Evolutionary conservation across 257 asterid species (phyloP).

Genomic region (Penstemon eatonii): DNA sequence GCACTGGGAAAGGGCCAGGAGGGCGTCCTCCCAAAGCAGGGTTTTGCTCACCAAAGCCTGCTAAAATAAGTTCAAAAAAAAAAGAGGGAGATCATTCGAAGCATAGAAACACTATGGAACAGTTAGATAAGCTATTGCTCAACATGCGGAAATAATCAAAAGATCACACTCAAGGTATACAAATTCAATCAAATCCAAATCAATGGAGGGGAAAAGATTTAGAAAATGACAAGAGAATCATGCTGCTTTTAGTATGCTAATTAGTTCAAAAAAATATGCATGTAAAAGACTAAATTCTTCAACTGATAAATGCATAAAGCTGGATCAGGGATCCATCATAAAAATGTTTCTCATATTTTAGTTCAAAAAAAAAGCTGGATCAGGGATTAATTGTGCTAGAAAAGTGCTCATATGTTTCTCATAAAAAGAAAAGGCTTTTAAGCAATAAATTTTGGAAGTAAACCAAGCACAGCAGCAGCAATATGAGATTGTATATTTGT

Average conservation of each 20-base stretch:
- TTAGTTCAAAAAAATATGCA: neutral
- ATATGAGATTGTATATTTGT: neutral
- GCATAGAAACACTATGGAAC: neutral
- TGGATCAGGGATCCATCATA: slow-evolving; percentile 16
- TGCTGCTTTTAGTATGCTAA: neutral
- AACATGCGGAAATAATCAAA: neutral
- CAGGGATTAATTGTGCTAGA: too few relatives aligned
- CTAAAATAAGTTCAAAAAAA: slow-evolving; percentile 8
- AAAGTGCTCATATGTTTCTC: too few relatives aligned
- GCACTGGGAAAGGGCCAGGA: slow-evolving; percentile 62
- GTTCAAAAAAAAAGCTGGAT: neutral
- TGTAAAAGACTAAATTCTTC: neutral
- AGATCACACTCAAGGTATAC: slow-evolving; percentile 8
- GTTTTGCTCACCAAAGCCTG: slow-evolving; percentile 78
- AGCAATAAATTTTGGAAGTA: slow-evolving; percentile 21
- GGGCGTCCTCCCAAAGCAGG: slow-evolving; percentile 50
- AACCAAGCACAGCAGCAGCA: slow-evolving; percentile 23
- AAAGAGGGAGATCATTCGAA: neutral
- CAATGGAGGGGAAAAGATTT: neutral
- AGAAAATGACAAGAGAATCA: slow-evolving; percentile 9
- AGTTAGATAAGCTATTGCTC: neutral
- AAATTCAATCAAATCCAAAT: slow-evolving; percentile 1
- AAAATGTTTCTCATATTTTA: slow-evolving; percentile 21
- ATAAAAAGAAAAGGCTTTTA: neutral
- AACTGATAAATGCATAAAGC: slow-evolving; percentile 1